Evolutionary conservation across 2,329 filamentous ascomycete genomes (phyloP).

Genomic region (Chaetomium sp.): DNA sequence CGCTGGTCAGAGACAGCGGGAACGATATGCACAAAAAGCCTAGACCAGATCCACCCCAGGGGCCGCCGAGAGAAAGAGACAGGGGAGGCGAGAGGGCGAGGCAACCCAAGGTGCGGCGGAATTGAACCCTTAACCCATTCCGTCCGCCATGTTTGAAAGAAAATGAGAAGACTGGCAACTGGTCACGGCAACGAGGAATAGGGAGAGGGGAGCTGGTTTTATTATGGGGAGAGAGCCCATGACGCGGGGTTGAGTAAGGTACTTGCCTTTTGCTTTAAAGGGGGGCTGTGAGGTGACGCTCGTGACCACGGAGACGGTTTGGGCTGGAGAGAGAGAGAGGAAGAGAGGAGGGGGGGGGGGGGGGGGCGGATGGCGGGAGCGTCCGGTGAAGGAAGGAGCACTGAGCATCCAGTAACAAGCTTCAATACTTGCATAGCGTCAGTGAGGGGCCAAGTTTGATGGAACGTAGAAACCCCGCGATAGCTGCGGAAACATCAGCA

Average conservation of each 20-base stretch:
- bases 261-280: slow-evolving; percentile 19
- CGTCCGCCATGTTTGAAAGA: slow-evolving; percentile 26
- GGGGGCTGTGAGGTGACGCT: slow-evolving; percentile 26
- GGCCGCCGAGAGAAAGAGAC: slow-evolving; percentile 19
- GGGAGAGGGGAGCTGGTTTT: slow-evolving; percentile 8
- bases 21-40: slow-evolving; percentile 26
- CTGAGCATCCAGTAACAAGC: slow-evolving; percentile 22
- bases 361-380: slow-evolving; percentile 10
- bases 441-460: slow-evolving; percentile 28
- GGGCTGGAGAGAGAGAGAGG: too few species aligned
- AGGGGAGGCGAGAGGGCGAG: slow-evolving; percentile 23
- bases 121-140: slow-evolving; percentile 29
- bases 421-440: slow-evolving; percentile 31
- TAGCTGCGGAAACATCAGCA: slow-evolving; percentile 22
- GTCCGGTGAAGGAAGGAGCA: slow-evolving; percentile 20
- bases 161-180: slow-evolving; percentile 14
- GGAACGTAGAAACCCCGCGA: slow-evolving; percentile 29
- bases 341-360: not conserved
- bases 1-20: slow-evolving; percentile 26
- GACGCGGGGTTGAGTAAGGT: slow-evolving; percentile 9
- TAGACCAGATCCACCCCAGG: slow-evolving; percentile 28
- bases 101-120: slow-evolving; percentile 27
- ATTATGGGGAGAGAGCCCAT: slow-evolving; percentile 21
- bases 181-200: slow-evolving; percentile 11
- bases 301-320: slow-evolving; percentile 27